Percentiles rank a stretch among this genome's conserved stretches.
These are phyloP conservation scores for Populus euphratica DNA, from an alignment of 345 rosid species.

Conservation along the genomic window DNA sequence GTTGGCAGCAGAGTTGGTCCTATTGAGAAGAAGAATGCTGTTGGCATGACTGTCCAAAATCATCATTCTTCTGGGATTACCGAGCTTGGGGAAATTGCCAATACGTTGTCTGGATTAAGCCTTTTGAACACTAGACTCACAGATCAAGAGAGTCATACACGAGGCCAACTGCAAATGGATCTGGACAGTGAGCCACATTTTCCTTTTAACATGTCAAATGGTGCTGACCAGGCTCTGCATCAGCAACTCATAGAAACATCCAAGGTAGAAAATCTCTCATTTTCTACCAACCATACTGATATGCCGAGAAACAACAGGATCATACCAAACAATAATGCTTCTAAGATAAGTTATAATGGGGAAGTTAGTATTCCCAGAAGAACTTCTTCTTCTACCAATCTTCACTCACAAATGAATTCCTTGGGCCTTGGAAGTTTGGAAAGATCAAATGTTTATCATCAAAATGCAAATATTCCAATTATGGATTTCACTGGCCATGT, in stretches of 20 bases:
- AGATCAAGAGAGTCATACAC: slow-evolving; percentile 38
- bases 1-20: slow-evolving; percentile 55
- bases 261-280: slow-evolving; percentile 43
- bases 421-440: slow-evolving; percentile 49
- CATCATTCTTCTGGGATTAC: slow-evolving; percentile 37
- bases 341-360: slow-evolving; percentile 40
- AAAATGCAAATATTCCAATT: slow-evolving; percentile 39
- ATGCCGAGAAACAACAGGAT: slow-evolving; percentile 38
- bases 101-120: slow-evolving; percentile 52
- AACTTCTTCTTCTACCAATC: slow-evolving; percentile 65
- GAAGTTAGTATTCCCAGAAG: slow-evolving; percentile 55
- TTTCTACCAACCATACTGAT: slow-evolving; percentile 44
- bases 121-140: slow-evolving; percentile 45
- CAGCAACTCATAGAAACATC: slow-evolving; percentile 44
- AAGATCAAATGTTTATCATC: slow-evolving; percentile 39
- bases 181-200: slow-evolving; percentile 43
- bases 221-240: slow-evolving; percentile 46
- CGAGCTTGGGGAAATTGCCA: slow-evolving; percentile 57
- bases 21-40: slow-evolving; percentile 45
- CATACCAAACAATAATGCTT: slow-evolving; percentile 39
- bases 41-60: slow-evolving; percentile 43
- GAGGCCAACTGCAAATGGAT: slow-evolving; percentile 41
- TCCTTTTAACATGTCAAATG: slow-evolving; percentile 44
- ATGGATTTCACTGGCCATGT: slow-evolving; percentile 34
- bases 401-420: slow-evolving; percentile 46